phyloP scores from a whole-genome alignment of 2,329 filamentous ascomycete genomes.

The Alternaria gaisen region DNA sequence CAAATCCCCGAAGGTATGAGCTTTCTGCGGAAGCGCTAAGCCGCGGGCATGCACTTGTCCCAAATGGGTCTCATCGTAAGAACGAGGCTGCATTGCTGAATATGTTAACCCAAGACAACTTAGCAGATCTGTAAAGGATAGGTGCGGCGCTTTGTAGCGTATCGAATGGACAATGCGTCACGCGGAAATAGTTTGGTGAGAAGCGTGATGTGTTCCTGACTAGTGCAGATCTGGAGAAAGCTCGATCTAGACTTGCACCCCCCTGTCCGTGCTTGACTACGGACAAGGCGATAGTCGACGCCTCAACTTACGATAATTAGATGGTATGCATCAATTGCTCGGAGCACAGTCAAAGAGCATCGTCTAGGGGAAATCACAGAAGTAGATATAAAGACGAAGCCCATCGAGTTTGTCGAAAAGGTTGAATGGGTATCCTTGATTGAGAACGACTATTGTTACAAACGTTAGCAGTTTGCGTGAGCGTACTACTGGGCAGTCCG shows the following conservation, averaged over 20 bases:
- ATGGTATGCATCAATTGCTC: background rate
- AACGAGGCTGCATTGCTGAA: background rate
- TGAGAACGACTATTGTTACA: background rate
- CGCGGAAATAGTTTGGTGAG: background rate
- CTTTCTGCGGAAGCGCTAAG: background rate
- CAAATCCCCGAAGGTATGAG: background rate
- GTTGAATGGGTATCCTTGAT: constrained; percentile 16
- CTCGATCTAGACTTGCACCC: background rate
- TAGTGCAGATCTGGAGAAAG: constrained; percentile 6
- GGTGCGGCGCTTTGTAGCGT: background rate
- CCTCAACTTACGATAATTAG: background rate
- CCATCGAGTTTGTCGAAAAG: background rate
- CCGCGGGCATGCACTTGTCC: background rate
- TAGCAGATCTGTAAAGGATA: background rate
- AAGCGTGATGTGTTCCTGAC: constrained; percentile 1
- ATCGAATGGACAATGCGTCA: constrained; percentile 2
- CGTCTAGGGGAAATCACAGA: background rate
- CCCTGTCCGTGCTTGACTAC: background rate
- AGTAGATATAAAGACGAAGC: background rate
- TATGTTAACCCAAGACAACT: background rate
- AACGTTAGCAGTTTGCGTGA: background rate
- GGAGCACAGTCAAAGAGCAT: background rate
- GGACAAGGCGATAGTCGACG: background rate
- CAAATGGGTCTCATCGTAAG: background rate
- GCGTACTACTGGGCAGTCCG: constrained; percentile 25